Conservation (phyloP, 2,329 filamentous ascomycete species). For the Penicillium concentricum region DNA sequence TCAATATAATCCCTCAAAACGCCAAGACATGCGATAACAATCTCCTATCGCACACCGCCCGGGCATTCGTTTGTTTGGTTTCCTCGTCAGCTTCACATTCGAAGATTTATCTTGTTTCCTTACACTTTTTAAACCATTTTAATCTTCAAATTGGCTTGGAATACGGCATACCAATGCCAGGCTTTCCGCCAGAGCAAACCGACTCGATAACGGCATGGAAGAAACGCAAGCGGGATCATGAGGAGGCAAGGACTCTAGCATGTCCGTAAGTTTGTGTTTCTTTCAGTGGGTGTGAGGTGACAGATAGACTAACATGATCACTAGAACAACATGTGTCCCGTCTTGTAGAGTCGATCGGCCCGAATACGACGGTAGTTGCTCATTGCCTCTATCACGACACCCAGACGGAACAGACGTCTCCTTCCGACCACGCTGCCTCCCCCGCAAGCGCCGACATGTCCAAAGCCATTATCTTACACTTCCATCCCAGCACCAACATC, state of each 20-base stretch:
- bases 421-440: conserved; percentile 23
- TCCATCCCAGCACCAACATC: conserved; percentile 1
- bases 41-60: conserved; percentile 9
- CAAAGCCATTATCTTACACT: conserved; percentile 20
- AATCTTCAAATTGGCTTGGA: conserved; percentile 6
- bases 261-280: conserved; percentile 17
- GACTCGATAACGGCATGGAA: conserved; percentile 19
- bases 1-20: background rate
- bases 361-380: conserved; percentile 10
- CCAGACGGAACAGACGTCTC: conserved; percentile 16
- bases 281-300: too few relatives aligned
- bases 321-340: conserved; percentile 17
- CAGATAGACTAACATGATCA: background rate
- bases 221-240: conserved; percentile 27
- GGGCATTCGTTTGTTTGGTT: conserved; percentile 9
- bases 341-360: conserved; percentile 13
- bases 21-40: conserved; percentile 1
- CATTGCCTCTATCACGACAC: conserved; percentile 16
- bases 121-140: background rate
- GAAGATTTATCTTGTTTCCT: background rate
- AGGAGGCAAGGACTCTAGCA: conserved; percentile 14
- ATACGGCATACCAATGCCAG: conserved; percentile 14
- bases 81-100: background rate
- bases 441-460: conserved; percentile 26
- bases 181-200: conserved; percentile 16